Base-by-base conservation (phyloP, 495 filamentous ascomycete species). In the Podospora fimiseda region DNA sequence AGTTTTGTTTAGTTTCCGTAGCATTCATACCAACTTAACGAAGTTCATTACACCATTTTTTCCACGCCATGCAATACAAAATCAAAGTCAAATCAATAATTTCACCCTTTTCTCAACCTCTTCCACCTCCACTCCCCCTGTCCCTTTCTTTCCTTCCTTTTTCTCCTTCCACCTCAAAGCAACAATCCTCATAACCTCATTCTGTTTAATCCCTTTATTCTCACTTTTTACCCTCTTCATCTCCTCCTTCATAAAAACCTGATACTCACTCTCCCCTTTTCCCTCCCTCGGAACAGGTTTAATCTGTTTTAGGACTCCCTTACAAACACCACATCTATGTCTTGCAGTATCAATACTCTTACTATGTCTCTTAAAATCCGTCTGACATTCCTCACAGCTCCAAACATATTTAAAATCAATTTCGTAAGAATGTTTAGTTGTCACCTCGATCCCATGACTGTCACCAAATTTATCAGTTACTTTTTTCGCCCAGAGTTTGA, bases 361-460 rank as follows among this genome's bases (percentile, higher is more conserved):
- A 1, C 83, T 88, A 66, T 97, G 92, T 3, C 91, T 77, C 56
- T 87, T 84, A 60, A 83, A 92, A 60, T 81, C 79, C 24, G 71
- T 62, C 1, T 64, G 75, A 60, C 92, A 97, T 15, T 51, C 73
- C n/a, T 60, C 70, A 61, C 93, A 98, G 23, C 72, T 64, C 92
- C 94, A 97, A 20, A 88, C 68, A 67, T 89, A 98, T 71, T 90
- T 95, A 72, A 85, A 93, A 46, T 87, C 81, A 61, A 96, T 96
- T 51, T 85, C 75, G 66, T 96, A 98, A 43, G 63, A 73, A 65
- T 98, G 93, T 56, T 86, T 90, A 0, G 89, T 96, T 2, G 89
- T 93, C 4, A 96, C 87, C 14, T 80, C 64, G 40, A 96, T 78
- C 16, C 66, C 68, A 9, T 79, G 75, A 40, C 4, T 9, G 78